phyloP scores from a whole-genome alignment of 164 flowering plant species.

The grape (Vitis vinifera) region DNA sequence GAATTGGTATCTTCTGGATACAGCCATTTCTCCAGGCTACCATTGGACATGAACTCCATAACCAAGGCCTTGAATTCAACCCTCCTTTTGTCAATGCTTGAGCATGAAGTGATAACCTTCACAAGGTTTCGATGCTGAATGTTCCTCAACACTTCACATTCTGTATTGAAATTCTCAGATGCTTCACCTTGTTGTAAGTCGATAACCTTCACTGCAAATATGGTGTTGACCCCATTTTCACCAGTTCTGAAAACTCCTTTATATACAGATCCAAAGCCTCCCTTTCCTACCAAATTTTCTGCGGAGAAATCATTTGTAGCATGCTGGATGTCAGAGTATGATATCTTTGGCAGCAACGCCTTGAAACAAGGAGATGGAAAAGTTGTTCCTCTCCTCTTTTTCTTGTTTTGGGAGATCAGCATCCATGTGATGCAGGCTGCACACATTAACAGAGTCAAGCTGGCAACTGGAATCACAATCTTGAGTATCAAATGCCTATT shows the following conservation, averaged over 20 bases:
- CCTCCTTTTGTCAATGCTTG: constrained; percentile 17
- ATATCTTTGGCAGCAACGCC: background rate
- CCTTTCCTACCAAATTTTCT: constrained; percentile 12
- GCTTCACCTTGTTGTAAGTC: constrained; percentile 16
- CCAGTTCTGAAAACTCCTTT: constrained; percentile 1
- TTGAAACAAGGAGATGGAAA: background rate
- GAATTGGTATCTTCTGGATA: constrained; percentile 11
- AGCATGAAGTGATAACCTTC: constrained; percentile 18
- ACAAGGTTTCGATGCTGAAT: constrained; percentile 16
- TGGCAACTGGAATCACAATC: background rate
- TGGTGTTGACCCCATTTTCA: background rate
- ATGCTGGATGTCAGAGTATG: constrained; percentile 1
- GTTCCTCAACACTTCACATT: constrained; percentile 14
- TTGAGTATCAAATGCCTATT: background rate
- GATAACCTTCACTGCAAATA: constrained; percentile 9
- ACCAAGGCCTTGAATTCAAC: constrained; percentile 17
- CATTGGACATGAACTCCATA: constrained; percentile 16
- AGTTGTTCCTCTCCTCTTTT: background rate
- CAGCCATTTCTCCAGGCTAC: constrained; percentile 14
- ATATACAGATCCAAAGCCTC: constrained; percentile 12
- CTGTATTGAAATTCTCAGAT: constrained; percentile 3
- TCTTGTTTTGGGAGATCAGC: constrained; percentile 1
- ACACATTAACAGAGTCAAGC: background rate
- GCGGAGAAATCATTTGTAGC: constrained; percentile 2
- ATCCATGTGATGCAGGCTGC: background rate